Conservation (phyloP, 495 filamentous ascomycete species). For the Tuber melanosporum region DNA sequence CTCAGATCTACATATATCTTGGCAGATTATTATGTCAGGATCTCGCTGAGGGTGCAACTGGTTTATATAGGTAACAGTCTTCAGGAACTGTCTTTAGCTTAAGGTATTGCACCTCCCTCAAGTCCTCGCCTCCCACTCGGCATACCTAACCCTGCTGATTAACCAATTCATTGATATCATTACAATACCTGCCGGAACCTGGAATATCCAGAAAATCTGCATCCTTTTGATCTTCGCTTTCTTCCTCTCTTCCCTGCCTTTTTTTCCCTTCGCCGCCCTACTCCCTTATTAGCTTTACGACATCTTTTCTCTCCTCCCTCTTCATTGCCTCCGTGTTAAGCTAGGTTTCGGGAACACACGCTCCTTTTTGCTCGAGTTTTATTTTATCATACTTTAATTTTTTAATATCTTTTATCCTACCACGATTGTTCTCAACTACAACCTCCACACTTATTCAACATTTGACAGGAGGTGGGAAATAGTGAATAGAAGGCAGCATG, state of each 20-base stretch:
- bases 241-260: neutral
- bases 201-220: neutral
- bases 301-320: neutral
- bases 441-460: neutral
- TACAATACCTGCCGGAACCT: neutral
- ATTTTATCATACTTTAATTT: neutral
- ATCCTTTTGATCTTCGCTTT: neutral
- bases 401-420: neutral
- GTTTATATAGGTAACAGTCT: no score
- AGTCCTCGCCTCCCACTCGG: no score
- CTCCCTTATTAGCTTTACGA: neutral
- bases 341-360: neutral
- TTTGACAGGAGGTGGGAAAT: neutral
- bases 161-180: neutral
- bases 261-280: neutral
- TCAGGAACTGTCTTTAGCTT: no score
- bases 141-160: neutral
- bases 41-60: neutral
- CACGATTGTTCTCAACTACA: neutral
- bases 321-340: neutral
- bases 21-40: no score
- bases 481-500: constrained; percentile 12
- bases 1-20: no score
- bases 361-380: neutral
- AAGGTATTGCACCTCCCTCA: no score